A percentile compares a stretch with the other conserved stretches of the same genome.
These are phyloP conservation scores for Backusella tarrabulga DNA, from an alignment of 192 early-diverging fungal species.

Conservation along the genomic window DNA sequence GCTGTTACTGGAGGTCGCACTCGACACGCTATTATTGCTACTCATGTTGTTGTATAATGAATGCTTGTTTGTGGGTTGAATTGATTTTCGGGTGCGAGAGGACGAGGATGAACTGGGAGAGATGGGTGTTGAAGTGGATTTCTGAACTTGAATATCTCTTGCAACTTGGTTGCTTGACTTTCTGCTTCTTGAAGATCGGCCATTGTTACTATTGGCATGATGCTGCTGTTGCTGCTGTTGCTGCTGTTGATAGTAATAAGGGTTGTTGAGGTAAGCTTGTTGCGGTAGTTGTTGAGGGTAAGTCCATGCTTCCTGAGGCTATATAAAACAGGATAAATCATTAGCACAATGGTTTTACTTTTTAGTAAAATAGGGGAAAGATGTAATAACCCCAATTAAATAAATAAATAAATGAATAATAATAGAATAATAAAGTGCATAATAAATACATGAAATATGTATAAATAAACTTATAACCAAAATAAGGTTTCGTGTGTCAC, in stretches of 20 bases:
- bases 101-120: background rate
- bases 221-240: constrained; percentile 3
- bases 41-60: background rate
- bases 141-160: background rate
- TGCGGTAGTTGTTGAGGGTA: constrained; percentile 14
- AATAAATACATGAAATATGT: constrained; percentile 1
- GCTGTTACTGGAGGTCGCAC: background rate
- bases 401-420: background rate
- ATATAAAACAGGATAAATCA: background rate
- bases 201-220: background rate
- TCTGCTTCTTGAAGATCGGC: background rate
- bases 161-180: background rate
- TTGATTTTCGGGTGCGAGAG: background rate
- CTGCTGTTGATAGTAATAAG: constrained; percentile 8
- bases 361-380: background rate
- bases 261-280: background rate
- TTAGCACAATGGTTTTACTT: background rate
- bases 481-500: background rate
- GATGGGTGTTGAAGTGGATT: constrained; percentile 2
- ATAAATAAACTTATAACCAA: constrained; percentile 7
- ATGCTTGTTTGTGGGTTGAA: background rate
- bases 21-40: background rate
- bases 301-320: constrained; percentile 16
- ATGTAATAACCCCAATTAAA: background rate
- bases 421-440: background rate